Base-by-base conservation (phyloP, 2,329 filamentous ascomycete genomes). In the Aureobasidium sp. region DNA sequence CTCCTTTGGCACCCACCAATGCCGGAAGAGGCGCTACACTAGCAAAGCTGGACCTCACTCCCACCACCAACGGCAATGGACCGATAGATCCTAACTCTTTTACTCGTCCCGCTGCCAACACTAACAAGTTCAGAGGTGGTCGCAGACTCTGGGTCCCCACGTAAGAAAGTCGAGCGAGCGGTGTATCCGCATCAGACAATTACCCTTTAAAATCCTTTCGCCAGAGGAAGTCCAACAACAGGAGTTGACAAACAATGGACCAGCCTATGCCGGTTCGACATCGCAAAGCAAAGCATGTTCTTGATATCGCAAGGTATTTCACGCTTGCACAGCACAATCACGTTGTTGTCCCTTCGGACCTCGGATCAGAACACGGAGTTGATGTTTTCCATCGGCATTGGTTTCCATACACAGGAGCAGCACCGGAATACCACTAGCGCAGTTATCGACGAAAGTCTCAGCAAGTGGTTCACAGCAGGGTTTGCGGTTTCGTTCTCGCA, bases 71-170 rank as follows among this genome's bases (percentile, higher is more conserved):
- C 27, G 47, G 66, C 65, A 64, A 54, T 23, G 68, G 71, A 13
- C 75, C 75, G 45, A 79, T 79, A 53, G 77, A 79, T 53, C 77
- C 77, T 6, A 73, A 78, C 66, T 78, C 75, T 60, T 79, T 78
- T 68, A 67, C 70, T 18, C 71, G 77, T 36, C 77, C 76, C 18
- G 56, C 73, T 20, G 73, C 75, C n/a, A 65, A 69, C 36, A 71
- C 70, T 4, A 67, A 68, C 40, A 68, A 67, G 33, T 69, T 69
- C 36, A 71, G 75, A 42, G 73, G 76, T 29, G 72, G 71, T 18
- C 69, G 75, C 33, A 77, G 74, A 67, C 70, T 78, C 13, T 78
- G 76, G 76, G 72, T 75, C 9, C 76, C 76, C 42, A 75, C 70
- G 45, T 78, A 71, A 76, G 15, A 13, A 63, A 23, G 27, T 16